Conservation (phyloP, 495 filamentous ascomycete genomes). For the Parathielavia appendiculata region DNA sequence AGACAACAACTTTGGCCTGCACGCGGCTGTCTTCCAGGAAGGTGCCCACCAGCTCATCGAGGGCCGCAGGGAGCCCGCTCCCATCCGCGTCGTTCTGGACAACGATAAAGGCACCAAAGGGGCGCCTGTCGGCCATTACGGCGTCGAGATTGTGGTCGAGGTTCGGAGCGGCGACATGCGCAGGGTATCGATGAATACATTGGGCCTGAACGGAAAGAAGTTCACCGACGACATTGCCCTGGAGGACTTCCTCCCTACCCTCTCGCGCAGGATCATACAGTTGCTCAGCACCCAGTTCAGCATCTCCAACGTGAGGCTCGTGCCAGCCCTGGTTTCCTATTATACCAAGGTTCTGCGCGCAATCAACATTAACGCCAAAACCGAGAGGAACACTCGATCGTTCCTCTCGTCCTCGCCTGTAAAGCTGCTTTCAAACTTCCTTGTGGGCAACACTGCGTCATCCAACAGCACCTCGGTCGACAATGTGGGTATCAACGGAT, state of each 20-base stretch:
- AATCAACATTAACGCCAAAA: slow-evolving; percentile 57
- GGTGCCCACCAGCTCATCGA: slow-evolving; percentile 47
- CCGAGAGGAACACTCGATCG: slow-evolving; percentile 46
- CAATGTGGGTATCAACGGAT: slow-evolving; percentile 18
- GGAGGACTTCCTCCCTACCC: slow-evolving; percentile 62
- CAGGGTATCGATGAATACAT: slow-evolving; percentile 50
- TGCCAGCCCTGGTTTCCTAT: slow-evolving; percentile 57
- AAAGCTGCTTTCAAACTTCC: slow-evolving; percentile 80
- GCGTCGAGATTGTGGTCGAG: slow-evolving; percentile 59
- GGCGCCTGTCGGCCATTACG: slow-evolving; percentile 59
- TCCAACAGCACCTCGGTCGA: slow-evolving; percentile 19
- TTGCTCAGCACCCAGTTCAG: slow-evolving; percentile 64
- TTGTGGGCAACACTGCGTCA: slow-evolving; percentile 49
- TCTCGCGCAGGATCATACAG: slow-evolving; percentile 51
- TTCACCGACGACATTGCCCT: slow-evolving; percentile 63
- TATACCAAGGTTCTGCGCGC: slow-evolving; percentile 70
- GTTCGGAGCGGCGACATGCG: slow-evolving; percentile 41
- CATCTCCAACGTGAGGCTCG: slow-evolving; percentile 61
- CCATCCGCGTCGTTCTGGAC: slow-evolving; percentile 58
- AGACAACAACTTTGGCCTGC: slow-evolving; percentile 57
- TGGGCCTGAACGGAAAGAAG: slow-evolving; percentile 56
- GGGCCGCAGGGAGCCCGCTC: slow-evolving; percentile 53
- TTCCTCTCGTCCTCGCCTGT: slow-evolving; percentile 79
- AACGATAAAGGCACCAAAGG: slow-evolving; percentile 53
- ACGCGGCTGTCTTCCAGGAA: slow-evolving; percentile 75